Base-by-base conservation (phyloP, 2,329 filamentous ascomycete species). In the Neofusicoccum cordaticola region DNA sequence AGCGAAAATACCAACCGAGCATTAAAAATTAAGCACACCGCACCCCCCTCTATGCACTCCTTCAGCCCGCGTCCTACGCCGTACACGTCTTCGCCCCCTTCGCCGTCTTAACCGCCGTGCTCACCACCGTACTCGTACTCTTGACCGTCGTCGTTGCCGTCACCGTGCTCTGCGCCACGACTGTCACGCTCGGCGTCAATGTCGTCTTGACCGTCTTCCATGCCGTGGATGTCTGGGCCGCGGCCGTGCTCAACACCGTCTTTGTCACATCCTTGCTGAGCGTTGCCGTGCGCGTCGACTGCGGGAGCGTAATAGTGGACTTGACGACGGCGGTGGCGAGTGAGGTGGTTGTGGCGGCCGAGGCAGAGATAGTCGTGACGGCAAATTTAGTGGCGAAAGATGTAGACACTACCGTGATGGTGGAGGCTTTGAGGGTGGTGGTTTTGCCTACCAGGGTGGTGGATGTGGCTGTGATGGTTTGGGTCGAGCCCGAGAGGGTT, bases 151-250 rank as follows among this genome's bases (percentile, higher is more conserved):
- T 58, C 22, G 67, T 70, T 9, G 17, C 42, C 4, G 68, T 65
- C 1, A 66, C 67, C n/a, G 66, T 65, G 1, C 67, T 69, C 62
- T 66, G 64, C 4, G 41, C 63, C n/a, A 66, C 53, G 1, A 68
- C 70, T 8, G 22, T 66, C 34, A 63, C 69, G 48, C 58, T 66
- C 19, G 65, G 68, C 7, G 69, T 68, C n/a, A 73, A 62, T 7
- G 70, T 74, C 2, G 64, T 71, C 39, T 51, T 68, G 9, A 69
- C 63, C 2, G 66, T 73, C 2, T 67, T 70, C 1, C 68, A 71
- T 6, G 69, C 62, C 4, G 68, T 68, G 3, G 53, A 66, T 9
- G 70, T 66, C 5, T 34, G 65, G 13, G 66, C 69, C 51, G 65
- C 63, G 15, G 71, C 61, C 19, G 63, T 72, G 65, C 61, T 2